Evolutionary conservation across 2,329 filamentous ascomycete genomes (phyloP).

Genomic region (Fusarium falciforme): DNA sequence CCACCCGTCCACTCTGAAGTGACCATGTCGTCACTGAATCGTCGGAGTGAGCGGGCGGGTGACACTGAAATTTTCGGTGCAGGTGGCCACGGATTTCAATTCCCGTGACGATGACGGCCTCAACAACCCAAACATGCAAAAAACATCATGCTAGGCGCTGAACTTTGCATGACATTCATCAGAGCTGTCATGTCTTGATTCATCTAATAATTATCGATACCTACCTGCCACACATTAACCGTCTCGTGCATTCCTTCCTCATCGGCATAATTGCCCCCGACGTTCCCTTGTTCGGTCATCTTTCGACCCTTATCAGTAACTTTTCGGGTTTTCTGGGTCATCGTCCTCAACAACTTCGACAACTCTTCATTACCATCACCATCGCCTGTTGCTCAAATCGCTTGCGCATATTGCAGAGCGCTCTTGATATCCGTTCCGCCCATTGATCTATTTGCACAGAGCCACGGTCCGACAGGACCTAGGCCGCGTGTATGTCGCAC

Average conservation of each 20-base stretch:
- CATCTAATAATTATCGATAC: background rate
- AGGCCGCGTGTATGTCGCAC: conserved; percentile 51
- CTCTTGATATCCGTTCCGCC: background rate
- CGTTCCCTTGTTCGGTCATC: conserved; percentile 22
- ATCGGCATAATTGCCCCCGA: conserved; percentile 37
- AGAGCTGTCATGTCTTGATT: background rate
- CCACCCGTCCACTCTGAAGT: conserved; percentile 27
- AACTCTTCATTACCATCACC: background rate
- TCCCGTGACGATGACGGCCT: conserved; percentile 20
- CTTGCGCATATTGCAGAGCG: background rate
- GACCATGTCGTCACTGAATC: conserved; percentile 30
- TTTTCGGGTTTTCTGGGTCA: conserved; percentile 51
- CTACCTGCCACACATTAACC: background rate
- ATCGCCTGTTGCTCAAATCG: background rate
- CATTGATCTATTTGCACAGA: conserved; percentile 37
- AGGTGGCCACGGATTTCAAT: conserved; percentile 27
- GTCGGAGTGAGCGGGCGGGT: background rate
- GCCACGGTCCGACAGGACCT: conserved; percentile 29
- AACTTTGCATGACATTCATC: background rate
- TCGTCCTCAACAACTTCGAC: conserved; percentile 34
- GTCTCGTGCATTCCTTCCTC: conserved; percentile 4
- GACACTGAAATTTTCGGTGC: conserved; percentile 11
- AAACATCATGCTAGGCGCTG: background rate
- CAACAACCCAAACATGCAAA: background rate
- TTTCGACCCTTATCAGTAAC: conserved; percentile 24